Evolutionary conservation across 2,329 filamentous ascomycete genomes (phyloP), one percentile per base, ranked within the genome.

Genomic region (Ophiostoma pallidulum): DNA sequence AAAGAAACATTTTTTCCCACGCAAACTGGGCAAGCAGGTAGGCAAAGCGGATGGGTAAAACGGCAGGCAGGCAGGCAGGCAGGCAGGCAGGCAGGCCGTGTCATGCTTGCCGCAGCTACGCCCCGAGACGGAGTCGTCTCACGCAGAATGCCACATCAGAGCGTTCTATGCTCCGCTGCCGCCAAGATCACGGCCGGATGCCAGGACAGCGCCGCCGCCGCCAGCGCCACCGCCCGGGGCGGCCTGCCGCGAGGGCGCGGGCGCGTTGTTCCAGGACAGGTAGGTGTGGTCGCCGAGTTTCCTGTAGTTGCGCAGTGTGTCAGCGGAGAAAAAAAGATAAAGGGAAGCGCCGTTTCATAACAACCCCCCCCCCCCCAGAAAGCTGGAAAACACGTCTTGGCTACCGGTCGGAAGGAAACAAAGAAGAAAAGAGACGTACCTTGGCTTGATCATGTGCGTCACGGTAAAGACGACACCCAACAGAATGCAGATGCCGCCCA

Each of bases 241-340:
- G 10, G 41, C n/a, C 59, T 71, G 66, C 56, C 64, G 66, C 57
- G 64, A 65, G 5, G 62, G 60, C 7, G 66, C 61, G 2, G 74
- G 72, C 1, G 67, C 69, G 50, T 79, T 78, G 64, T 97, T 96
- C 92, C 92, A 98, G 20, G 87, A 92, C 41, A 98, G 76, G 64
- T 98, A 97, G 8, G 89, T 96, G 66, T 97, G 92, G 64, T 98
- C 92, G 52, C 92, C 92, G 36, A 98, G 78, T 84, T 97, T 98
- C 60, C 92, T 91, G 43, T n/a, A n/a, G n/a, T n/a, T n/a, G n/a
- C n/a, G n/a, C n/a, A n/a, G n/a, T n/a, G n/a, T n/a, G n/a, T n/a
- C n/a, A n/a, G n/a, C n/a, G n/a, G n/a, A n/a, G n/a, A n/a, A n/a
- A n/a, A n/a, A n/a, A n/a, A n/a, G n/a, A n/a, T n/a, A n/a, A n/a